phyloP scores from a whole-genome alignment of 1,284 basidiomycete genomes.

The Coniophora puteana region DNA sequence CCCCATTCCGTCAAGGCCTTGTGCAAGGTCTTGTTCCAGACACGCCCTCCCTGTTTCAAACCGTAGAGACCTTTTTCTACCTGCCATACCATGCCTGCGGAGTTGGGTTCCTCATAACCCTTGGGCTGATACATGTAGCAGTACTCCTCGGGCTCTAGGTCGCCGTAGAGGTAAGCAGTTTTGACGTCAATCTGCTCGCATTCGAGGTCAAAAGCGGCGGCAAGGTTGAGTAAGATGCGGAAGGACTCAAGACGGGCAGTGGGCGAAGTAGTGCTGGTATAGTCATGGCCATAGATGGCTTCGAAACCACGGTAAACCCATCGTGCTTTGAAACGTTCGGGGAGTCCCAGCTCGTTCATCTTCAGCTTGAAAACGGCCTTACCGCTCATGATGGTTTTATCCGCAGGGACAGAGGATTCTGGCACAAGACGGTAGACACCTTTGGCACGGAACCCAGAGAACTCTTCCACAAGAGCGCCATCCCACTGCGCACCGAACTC shows the following conservation, averaged over 20 bases:
- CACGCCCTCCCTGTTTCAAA: slow-evolving; percentile 9
- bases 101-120: too few relatives aligned
- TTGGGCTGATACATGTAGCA: too few relatives aligned
- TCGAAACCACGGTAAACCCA: neutral
- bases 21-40: slow-evolving; percentile 8
- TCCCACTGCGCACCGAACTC: neutral
- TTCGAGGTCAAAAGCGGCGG: too few relatives aligned
- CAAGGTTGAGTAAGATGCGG: too few relatives aligned
- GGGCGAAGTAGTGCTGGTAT: too few relatives aligned
- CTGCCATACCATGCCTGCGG: too few relatives aligned
- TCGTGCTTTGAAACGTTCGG: neutral
- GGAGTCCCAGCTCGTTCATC: neutral
- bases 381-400: neutral
- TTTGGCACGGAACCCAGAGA: neutral
- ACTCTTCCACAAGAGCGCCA: neutral
- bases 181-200: too few relatives aligned
- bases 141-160: too few relatives aligned
- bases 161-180: too few relatives aligned
- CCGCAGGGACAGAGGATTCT: neutral
- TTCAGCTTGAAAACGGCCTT: neutral
- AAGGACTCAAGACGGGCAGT: too few relatives aligned
- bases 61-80: too few relatives aligned
- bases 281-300: neutral
- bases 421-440: neutral
- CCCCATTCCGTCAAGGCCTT: too few relatives aligned